Evolutionary conservation across 2,329 filamentous ascomycete genomes (phyloP), one percentile per base, ranked within the genome.

Genomic region (Fusarium fracticaudum): DNA sequence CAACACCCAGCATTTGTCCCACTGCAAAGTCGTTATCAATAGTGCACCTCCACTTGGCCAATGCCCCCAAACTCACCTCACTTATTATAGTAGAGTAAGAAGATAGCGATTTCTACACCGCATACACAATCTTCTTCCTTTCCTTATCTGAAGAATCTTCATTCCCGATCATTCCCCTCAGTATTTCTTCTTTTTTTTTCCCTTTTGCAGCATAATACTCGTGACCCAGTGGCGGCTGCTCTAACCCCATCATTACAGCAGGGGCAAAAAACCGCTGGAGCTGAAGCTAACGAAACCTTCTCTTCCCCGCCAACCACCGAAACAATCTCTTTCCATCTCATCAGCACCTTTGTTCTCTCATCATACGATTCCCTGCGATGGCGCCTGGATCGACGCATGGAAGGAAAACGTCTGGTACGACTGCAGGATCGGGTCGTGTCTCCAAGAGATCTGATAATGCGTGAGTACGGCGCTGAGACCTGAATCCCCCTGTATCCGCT

Each of bases 371-470:
- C 22, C 13, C 15, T 20, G 13, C 35, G 33, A 78, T 78, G 76
- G 69, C 76, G 11, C 67, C 76, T 37, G 66, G 62, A 44, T 60
- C 76, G 11, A 65, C 72, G 6, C 73, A 77, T 35, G 29, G 63
- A 18, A 65, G 75, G 35, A 74, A 75, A 54, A 38, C 71, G 6
- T 76, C 74, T 22, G 62, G 40, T 8, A 53, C 71, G 15, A 60
- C 62, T 15, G 69, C 24, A 29, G 61, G 60, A 26, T 37, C n/a
- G 61, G 73, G 74, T 15, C 71, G 76, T n/a, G 76, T 78, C 5
- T 74, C 76, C 1, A 78, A 78, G 44, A 67, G 76, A 59, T 78
- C 76, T 29, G 76, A 77, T 57, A 78, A 78, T 65, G 76, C 76
- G 76, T 78, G 44, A 45, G 75, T 73, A 38, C 31, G 35, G 43